These are phyloP conservation scores for Lichtheimia corymbifera DNA, from an alignment of 371 early-diverging fungal species.

Conservation along the genomic window DNA sequence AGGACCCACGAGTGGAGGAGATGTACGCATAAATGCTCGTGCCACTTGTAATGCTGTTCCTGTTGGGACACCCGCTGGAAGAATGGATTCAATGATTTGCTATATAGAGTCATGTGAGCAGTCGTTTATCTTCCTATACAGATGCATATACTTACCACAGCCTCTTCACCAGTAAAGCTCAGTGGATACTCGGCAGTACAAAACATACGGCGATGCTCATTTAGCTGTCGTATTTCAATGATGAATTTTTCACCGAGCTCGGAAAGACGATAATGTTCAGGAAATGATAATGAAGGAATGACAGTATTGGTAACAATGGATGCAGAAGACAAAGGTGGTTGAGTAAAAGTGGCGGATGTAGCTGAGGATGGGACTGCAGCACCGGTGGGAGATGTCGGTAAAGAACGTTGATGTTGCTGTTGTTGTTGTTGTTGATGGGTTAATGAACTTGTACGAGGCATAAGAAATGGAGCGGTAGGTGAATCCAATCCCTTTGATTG, in stretches of 20 bases:
- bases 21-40: slow-evolving; percentile 25
- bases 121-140: not conserved
- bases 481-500: slow-evolving; percentile 3
- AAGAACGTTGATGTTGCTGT: not conserved
- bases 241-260: slow-evolving; percentile 18
- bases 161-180: slow-evolving; percentile 35
- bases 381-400: slow-evolving; percentile 1
- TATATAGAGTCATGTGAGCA: not conserved
- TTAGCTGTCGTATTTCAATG: slow-evolving; percentile 16
- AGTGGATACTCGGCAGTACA: slow-evolving; percentile 30
- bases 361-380: not conserved
- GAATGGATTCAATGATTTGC: slow-evolving; percentile 17
- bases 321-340: not conserved
- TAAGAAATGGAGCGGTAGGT: not conserved
- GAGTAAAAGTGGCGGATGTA: not conserved
- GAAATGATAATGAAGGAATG: slow-evolving; percentile 8
- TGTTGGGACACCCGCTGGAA: slow-evolving; percentile 13
- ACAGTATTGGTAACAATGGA: not conserved
- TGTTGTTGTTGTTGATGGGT: slow-evolving; percentile 14
- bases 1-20: slow-evolving; percentile 33
- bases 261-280: slow-evolving; percentile 18
- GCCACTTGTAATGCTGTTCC: slow-evolving; percentile 22
- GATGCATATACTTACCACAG: slow-evolving; percentile 21
- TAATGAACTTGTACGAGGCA: slow-evolving; percentile 16
- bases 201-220: slow-evolving; percentile 20